Evolutionary conservation across 768 basidiomycete species (phyloP).

Genomic region (Tylopilus sp.): DNA sequence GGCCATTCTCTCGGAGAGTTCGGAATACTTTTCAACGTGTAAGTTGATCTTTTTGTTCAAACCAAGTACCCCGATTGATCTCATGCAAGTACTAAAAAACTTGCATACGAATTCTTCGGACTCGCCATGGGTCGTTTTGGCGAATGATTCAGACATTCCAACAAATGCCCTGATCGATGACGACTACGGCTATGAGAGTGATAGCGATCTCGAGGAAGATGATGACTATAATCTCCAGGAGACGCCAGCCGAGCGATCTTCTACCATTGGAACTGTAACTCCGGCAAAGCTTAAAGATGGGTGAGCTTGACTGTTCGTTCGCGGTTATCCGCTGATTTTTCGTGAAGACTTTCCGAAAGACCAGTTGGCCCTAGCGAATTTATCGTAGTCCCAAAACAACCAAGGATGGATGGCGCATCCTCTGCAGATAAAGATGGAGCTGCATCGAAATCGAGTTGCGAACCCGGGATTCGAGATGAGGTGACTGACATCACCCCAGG

Average conservation of each 20-base stretch:
- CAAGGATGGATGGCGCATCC: background rate
- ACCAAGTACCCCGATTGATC: background rate
- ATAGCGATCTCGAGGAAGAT: background rate
- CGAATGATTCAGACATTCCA: constrained; percentile 8
- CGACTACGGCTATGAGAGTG: background rate
- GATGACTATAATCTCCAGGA: background rate
- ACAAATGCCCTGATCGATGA: background rate
- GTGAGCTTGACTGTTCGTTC: background rate
- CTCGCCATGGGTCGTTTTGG: constrained; percentile 14
- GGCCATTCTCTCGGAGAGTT: constrained; percentile 21
- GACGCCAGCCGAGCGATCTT: background rate
- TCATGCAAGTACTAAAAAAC: constrained; percentile 27
- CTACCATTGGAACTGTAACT: background rate
- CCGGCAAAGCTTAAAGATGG: background rate
- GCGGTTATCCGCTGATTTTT: background rate
- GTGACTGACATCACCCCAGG: no score
- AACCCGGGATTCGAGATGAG: background rate
- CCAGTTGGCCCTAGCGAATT: background rate
- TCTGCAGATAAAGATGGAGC: background rate
- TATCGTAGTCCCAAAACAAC: background rate
- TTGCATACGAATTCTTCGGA: constrained; percentile 10
- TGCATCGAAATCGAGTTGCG: background rate
- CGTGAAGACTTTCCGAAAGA: background rate
- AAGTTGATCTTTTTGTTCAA: background rate
- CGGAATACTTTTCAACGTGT: constrained; percentile 3